These are phyloP conservation scores for Globisporangium heterothallicum DNA, from an alignment of 352 stramenopile species.

Conservation along the genomic window DNA sequence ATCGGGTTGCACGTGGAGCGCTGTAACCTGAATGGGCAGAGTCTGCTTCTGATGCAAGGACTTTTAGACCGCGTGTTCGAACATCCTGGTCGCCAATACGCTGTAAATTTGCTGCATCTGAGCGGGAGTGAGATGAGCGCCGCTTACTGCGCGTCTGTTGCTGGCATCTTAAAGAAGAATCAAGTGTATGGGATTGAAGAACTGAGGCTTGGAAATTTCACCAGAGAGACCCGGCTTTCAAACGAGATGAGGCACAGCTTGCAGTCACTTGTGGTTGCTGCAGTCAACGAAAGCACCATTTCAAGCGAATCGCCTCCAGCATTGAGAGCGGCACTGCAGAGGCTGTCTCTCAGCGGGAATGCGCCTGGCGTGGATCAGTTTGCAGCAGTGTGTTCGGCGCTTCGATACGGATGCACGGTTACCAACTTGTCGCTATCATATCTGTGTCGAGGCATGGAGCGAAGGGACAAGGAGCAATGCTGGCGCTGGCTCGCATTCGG, in stretches of 20 bases:
- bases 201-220: neutral
- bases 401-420: constrained; percentile 1
- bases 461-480: neutral
- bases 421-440: neutral
- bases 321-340: neutral
- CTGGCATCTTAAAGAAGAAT: neutral
- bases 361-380: neutral
- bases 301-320: no score
- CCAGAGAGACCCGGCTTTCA: neutral
- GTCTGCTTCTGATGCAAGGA: neutral
- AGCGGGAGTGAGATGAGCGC: neutral
- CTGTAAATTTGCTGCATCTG: neutral
- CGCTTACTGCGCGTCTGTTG: neutral
- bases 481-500: constrained; percentile 13
- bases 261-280: neutral
- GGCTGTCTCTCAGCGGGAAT: neutral
- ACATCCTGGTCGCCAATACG: neutral
- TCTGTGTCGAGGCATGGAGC: neutral
- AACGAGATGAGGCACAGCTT: neutral
- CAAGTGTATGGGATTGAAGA: neutral
- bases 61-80: constrained; percentile 1
- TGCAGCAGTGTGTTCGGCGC: neutral
- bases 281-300: neutral
- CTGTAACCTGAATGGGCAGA: neutral
- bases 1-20: neutral